Conservation (phyloP, 1,284 basidiomycete genomes). For the Ceratobasidium sp. region DNA sequence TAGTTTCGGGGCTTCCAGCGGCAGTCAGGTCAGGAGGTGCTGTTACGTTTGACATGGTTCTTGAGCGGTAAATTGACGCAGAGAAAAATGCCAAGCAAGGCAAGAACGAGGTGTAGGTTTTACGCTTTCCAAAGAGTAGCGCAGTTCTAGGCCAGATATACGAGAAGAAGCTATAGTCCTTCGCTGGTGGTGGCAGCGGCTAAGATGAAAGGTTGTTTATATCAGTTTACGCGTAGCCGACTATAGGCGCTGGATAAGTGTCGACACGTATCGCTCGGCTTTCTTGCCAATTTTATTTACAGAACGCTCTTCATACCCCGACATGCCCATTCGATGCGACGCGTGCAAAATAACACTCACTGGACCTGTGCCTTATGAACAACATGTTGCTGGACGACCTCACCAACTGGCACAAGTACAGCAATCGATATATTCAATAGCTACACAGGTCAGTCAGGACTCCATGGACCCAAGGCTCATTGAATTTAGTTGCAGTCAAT, state of each 20-base stretch:
- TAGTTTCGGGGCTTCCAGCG: slow-evolving; percentile 16
- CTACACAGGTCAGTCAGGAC: background rate
- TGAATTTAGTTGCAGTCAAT: background rate
- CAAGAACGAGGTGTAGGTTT: no score
- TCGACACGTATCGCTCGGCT: background rate
- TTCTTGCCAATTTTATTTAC: background rate
- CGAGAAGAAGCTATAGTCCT: no score
- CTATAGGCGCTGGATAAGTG: background rate
- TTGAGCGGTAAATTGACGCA: background rate
- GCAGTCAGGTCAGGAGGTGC: slow-evolving; percentile 18
- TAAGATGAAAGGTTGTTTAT: no score
- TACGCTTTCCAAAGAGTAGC: no score
- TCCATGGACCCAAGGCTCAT: background rate
- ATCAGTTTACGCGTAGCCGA: background rate
- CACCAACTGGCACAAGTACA: background rate
- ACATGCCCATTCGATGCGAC: background rate
- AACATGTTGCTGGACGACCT: background rate
- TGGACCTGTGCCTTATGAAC: background rate
- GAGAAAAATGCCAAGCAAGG: no score
- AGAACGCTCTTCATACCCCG: background rate
- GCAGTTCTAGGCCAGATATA: no score
- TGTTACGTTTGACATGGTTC: background rate
- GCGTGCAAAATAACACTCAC: slow-evolving; percentile 1
- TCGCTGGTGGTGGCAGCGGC: no score
- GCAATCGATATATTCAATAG: background rate